Evolutionary conservation across 2,329 filamentous ascomycete species (phyloP).

Genomic region (Colletotrichum agaves): DNA sequence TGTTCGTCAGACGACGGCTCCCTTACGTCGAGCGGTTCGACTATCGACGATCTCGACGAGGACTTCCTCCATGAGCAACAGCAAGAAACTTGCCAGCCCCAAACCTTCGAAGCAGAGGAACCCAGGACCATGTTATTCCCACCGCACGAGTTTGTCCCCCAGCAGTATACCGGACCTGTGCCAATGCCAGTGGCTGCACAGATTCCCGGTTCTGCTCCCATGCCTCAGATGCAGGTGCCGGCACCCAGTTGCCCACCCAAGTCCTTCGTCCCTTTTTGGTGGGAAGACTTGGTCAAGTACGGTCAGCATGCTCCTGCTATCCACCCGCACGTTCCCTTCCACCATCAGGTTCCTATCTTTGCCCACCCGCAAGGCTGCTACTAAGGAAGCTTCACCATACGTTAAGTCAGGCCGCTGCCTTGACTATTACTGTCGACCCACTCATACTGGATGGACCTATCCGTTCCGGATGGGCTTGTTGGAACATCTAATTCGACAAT

Average conservation of each 20-base stretch:
- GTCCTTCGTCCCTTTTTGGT: slow-evolving; percentile 59
- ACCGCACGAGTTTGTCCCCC: slow-evolving; percentile 57
- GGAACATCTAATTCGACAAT: slow-evolving; percentile 5
- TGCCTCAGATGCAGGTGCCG: slow-evolving; percentile 48
- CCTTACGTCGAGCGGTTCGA: slow-evolving; percentile 64
- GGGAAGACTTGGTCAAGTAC: slow-evolving; percentile 65
- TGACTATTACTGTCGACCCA: neutral
- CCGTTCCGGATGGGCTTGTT: neutral
- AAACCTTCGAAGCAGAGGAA: slow-evolving; percentile 60
- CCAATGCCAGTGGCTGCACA: slow-evolving; percentile 41
- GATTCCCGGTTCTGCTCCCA: slow-evolving; percentile 48
- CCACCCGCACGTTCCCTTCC: slow-evolving; percentile 62
- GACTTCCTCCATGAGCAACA: slow-evolving; percentile 59
- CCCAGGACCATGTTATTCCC: slow-evolving; percentile 53
- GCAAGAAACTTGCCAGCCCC: slow-evolving; percentile 54
- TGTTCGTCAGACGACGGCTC: slow-evolving; percentile 66
- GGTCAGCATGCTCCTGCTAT: slow-evolving; percentile 60
- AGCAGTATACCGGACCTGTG: slow-evolving; percentile 57
- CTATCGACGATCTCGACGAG: slow-evolving; percentile 62
- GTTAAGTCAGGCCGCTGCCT: slow-evolving; percentile 11
- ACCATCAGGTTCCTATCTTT: slow-evolving; percentile 64
- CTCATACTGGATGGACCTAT: neutral
- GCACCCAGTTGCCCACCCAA: slow-evolving; percentile 55
- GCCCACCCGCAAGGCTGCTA: slow-evolving; percentile 63
- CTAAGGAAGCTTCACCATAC: slow-evolving; percentile 45